Base-by-base conservation (phyloP, 2,329 filamentous ascomycete species). In the Cryphonectria naterciae region DNA sequence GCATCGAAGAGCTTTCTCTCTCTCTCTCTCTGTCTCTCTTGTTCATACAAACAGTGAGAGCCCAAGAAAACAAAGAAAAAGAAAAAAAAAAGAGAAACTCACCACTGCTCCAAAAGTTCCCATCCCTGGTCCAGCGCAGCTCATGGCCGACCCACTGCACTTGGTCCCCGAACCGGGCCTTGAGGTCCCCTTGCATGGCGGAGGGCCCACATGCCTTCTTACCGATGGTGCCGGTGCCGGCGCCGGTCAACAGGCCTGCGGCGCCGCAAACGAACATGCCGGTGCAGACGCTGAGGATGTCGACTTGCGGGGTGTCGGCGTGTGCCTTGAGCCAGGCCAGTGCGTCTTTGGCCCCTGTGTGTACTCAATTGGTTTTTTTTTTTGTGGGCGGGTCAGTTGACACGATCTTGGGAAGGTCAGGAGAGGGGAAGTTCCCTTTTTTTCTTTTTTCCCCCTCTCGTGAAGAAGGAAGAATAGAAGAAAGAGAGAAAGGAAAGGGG, bases 71-170 rank as follows among this genome's bases (percentile, higher is more conserved):
- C 35, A 6, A 17, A 62, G 10, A 61, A 37, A 32, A 43, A 65
- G 19, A 39, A 52, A n/a, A 25, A 28, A 58, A 19, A 41, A 37
- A 22, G 35, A 61, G 49, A 43, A 32, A 81, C 83, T 69, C 76
- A 86, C 86, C 86, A 74, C 85, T 85, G 37, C 83, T 84, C 86
- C 87, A 88, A 56, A 88, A 77, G 74, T 85, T 87, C 13, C 85
- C 85, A 72, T 88, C 86, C 69, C 82, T 80, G 52, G 83, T 78
- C 86, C 86, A 88, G 54, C 86, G 78, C 66, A 84, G 76, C 76
- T 81, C 80, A 2, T 85, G 78, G 2, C 86, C 86, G 13, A 83
- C 79, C 70, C 85, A 80, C 68, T 80, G 78, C 28, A 82, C 77
- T 1, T 77, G 77, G 13, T 66, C 46, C 19, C 80, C 83, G 63